Evolutionary conservation across 1,284 basidiomycete genomes (phyloP), one percentile per base, ranked within the genome.

Genomic region (Tilletia indica): DNA sequence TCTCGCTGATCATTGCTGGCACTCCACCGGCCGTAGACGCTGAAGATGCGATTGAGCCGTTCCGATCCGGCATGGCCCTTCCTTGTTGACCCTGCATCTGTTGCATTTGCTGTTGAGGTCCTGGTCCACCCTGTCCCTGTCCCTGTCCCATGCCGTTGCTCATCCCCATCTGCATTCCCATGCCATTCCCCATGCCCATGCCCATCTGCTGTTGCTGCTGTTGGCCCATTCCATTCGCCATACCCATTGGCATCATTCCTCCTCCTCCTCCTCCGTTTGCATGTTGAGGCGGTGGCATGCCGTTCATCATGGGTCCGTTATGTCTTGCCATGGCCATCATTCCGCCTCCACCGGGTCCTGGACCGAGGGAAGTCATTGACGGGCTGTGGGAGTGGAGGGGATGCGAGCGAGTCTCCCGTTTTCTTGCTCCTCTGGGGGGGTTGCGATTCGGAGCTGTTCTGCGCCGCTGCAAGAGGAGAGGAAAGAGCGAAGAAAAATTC

Each of bases 1-100:
- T 64, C 61, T 5, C 61, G 19, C 39, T 68, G 61, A 12, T 64
- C 61, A 6, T 9, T 16, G 31, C 34, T 64, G 61, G 19, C 14
- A 36, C 19, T 54, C 16, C 51, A 19, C 51, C 51, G 16, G 16
- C 8, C 12, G 51, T 25, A 14, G 61, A 64, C 4, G 34, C 31
- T 4, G 61, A 64, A 34, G 61, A 64, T 14, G 61, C 38, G 36
- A 64, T 64, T 34, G 61, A 64, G 31, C 61, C 61, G 34, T 64
- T 64, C 14, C 61, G 61, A 19, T 19, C n/a, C 9, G 61, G 61
- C 34, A 19, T 31, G 25, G 25, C 25, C 25, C 25, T 64, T 58
- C 56, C 21, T 31, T 64, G 61, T 3, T 42, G 34, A 5, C 36
- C 31, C 34, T 64, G 38, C 61, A n/a, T 25, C n/a, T 64, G 61